phyloP scores from a whole-genome alignment of 176 grass and related monocot species.

The Rhynchospora pubera region DNA sequence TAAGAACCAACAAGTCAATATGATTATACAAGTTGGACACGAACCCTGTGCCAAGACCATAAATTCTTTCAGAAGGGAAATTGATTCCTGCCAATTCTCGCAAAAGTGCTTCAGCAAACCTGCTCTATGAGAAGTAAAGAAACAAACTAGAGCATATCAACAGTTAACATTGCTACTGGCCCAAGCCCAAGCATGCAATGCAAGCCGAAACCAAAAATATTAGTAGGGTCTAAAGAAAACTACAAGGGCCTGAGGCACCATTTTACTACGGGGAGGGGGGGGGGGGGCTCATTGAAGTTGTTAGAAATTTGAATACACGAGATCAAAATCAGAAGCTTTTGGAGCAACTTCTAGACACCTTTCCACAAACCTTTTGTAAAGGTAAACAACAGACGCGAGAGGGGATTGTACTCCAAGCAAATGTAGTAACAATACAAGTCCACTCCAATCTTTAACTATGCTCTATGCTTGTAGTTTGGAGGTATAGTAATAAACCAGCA shows the following conservation, averaged over 20 bases:
- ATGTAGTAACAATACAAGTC: too few species aligned
- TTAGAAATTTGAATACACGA: background rate
- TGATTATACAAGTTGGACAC: conserved; percentile 13
- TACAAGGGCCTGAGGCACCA: background rate
- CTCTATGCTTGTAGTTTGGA: too few species aligned
- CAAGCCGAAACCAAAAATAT: background rate
- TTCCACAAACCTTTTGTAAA: background rate
- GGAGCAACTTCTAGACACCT: background rate
- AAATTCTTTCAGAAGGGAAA: conserved; percentile 70
- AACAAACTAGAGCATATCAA: background rate
- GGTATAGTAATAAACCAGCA: too few species aligned
- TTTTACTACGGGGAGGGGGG: background rate
- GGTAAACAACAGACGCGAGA: background rate
- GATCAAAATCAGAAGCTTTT: background rate
- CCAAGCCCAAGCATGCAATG: background rate
- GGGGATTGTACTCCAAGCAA: background rate
- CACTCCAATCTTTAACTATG: too few species aligned
- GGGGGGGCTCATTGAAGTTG: too few species aligned
- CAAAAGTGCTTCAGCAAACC: conserved; percentile 82
- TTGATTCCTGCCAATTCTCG: conserved; percentile 71
- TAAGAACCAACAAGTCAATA: background rate
- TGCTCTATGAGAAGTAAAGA: conserved; percentile 36
- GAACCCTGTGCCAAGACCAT: conserved; percentile 88
- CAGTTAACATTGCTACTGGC: background rate
- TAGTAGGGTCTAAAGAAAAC: background rate